Base-by-base conservation (phyloP, 208 protist species). In the Leishmania tropica region DNA sequence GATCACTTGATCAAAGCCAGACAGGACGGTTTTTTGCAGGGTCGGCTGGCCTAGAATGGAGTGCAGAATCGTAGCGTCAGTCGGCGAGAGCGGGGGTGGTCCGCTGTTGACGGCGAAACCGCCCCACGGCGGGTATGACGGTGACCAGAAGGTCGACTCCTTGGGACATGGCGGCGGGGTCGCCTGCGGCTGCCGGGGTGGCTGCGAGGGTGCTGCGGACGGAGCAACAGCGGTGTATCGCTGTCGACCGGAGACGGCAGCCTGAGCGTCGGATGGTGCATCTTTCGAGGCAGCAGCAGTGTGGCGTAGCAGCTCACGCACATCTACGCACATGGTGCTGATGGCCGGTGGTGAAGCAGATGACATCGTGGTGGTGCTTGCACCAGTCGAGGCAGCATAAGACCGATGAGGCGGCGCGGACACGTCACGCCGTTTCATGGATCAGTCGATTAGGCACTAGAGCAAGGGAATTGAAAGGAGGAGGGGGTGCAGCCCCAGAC, bases 291-390 rank as follows among this genome's bases (percentile, higher is more conserved):
- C 24, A 40, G 75, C 71, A n/a, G 73, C 64, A 6, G 84, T 84
- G 19, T 62, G 58, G n/a, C 84, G 85, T 19, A 93, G 77, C 48
- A 93, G 71, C n/a, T 91, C 86, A 15, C 85, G 83, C 35, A 93
- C 90, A 71, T 88, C 84, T 11, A 93, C 86, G 79, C 90, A 93
- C 31, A 93, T 48, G 3, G 89, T 83, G 47, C 85, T 93, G 58
- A 93, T 83, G 35, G 64, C 72, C 19, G 73, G 75, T 13, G 78
- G 31, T 8, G 76, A 24, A 24, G 58, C n/a, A 72, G 72, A 11
- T 70, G 40, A 10, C 13, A 13, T 56, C 48, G 51, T 21, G 7
- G 68, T 19, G 67, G 40, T 53, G 68, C 15, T n/a, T 37, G 51
- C 15, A 51, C n/a, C 15, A 35, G 31, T 37, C 54, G 79, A 53